Evolutionary conservation across 2,329 filamentous ascomycete species (phyloP).

Genomic region (Calonectria pauciramosa): DNA sequence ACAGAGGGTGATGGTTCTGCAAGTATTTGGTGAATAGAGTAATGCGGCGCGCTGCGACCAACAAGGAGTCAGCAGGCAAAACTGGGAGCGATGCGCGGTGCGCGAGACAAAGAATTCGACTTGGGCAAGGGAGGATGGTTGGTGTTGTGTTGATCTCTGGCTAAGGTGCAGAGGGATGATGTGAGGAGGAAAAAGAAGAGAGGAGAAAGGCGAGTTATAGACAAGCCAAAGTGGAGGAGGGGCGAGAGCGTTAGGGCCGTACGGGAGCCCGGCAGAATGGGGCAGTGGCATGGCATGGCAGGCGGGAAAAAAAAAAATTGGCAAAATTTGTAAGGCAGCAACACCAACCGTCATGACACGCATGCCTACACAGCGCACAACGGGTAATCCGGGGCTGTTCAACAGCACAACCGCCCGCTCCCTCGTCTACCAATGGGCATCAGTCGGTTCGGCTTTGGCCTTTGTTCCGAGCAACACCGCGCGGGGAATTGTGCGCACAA

Average conservation of each 20-base stretch:
- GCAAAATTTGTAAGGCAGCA: conserved; percentile 21
- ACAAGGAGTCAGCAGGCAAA: conserved; percentile 44
- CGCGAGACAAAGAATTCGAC: conserved; percentile 27
- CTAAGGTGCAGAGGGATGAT: conserved; percentile 43
- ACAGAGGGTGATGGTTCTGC: conserved; percentile 5
- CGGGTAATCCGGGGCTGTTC: conserved; percentile 1
- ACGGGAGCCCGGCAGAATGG: conserved; percentile 43
- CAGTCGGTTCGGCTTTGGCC: not conserved
- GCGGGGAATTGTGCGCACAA: not conserved
- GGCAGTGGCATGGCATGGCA: conserved; percentile 37
- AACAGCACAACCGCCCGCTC: not conserved
- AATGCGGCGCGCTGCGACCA: conserved; percentile 45
- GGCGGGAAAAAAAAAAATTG: not conserved
- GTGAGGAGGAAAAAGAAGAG: conserved; percentile 35
- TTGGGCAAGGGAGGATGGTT: conserved; percentile 30
- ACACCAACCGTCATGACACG: not conserved
- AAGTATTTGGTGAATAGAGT: conserved; percentile 28
- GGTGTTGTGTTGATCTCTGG: conserved; percentile 37
- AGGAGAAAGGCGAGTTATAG: conserved; percentile 29
- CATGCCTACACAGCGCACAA: not conserved
- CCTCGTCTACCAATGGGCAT: not conserved
- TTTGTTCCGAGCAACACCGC: not conserved
- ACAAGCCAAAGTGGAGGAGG: conserved; percentile 38
- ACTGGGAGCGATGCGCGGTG: conserved; percentile 36
- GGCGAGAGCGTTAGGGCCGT: conserved; percentile 45